A percentile compares a stretch with the other conserved stretches of the same genome.
These are phyloP conservation scores for Tulasnella sp. DNA, from an alignment of 768 basidiomycete species.

Conservation along the genomic window DNA sequence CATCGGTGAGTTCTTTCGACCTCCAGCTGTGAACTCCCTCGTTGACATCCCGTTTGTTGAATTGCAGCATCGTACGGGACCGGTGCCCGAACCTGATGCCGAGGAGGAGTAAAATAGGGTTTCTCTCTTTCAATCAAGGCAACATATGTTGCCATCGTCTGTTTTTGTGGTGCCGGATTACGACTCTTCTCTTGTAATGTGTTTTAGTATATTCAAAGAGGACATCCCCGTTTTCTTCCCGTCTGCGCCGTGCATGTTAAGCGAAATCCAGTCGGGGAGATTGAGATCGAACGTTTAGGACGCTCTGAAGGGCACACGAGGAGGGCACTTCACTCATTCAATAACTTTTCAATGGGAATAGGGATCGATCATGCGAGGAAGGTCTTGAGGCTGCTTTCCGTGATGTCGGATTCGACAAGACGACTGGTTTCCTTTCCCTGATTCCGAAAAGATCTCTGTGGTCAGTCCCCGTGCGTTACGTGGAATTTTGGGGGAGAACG, in stretches of 20 bases:
- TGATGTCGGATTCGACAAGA: conserved; percentile 5
- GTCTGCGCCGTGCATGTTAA: background rate
- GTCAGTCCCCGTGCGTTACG: background rate
- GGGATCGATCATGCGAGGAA: background rate
- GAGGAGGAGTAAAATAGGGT: background rate
- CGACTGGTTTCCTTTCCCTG: conserved; percentile 4
- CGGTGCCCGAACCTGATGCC: background rate
- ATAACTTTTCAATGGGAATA: no score
- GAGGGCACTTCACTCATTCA: background rate
- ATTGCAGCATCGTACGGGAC: background rate
- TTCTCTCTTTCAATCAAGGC: background rate
- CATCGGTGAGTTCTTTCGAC: background rate
- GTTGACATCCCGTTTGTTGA: background rate
- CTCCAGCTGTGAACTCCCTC: background rate
- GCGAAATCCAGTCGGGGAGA: no score
- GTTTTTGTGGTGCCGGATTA: background rate
- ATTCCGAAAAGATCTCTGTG: background rate
- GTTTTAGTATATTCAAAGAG: background rate
- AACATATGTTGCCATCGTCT: background rate
- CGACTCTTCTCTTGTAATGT: background rate
- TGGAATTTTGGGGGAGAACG: background rate
- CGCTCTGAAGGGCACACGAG: no score
- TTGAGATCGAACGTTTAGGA: no score
- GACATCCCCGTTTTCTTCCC: background rate
- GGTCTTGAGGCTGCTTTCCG: background rate